A percentile compares a stretch with the other conserved stretches of the same genome.
These are phyloP conservation scores for Domatiomyces catenatus DNA, from an alignment of 2,329 filamentous ascomycete species.

Conservation along the genomic window DNA sequence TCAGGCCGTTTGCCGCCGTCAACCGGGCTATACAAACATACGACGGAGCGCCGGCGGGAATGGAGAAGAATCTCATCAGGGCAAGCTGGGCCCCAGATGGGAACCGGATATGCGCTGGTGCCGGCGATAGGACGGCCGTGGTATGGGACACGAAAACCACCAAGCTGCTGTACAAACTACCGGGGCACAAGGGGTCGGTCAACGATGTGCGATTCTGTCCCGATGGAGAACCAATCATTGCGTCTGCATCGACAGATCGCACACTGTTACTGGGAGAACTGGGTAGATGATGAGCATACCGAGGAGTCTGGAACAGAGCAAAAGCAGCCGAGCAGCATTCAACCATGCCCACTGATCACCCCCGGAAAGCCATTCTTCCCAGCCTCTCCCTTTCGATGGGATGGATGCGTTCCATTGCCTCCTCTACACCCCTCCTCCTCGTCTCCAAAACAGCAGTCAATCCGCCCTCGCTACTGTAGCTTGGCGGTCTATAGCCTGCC, in stretches of 20 bases:
- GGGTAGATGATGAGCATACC: conserved; percentile 39
- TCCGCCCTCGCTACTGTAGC: conserved; percentile 61
- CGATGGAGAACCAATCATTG: conserved; percentile 65
- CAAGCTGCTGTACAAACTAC: conserved; percentile 85
- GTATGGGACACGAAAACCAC: conserved; percentile 83
- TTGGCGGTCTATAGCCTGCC: conserved; percentile 47
- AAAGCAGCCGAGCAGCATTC: neutral
- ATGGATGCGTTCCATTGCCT: conserved; percentile 33
- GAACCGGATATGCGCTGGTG: conserved; percentile 74
- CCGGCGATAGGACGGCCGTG: conserved; percentile 77
- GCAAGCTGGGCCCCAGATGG: conserved; percentile 82
- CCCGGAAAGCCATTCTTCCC: conserved; percentile 4
- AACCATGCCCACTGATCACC: neutral
- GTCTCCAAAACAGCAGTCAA: conserved; percentile 57
- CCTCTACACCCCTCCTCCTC: conserved; percentile 40
- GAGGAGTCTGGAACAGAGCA: neutral
- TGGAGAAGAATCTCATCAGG: conserved; percentile 82
- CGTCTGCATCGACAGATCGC: conserved; percentile 80
- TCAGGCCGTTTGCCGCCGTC: conserved; percentile 80
- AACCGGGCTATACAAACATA: conserved; percentile 76
- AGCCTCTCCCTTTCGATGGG: conserved; percentile 30
- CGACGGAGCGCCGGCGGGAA: conserved; percentile 72
- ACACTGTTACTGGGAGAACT: conserved; percentile 73
- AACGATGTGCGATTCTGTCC: conserved; percentile 90
- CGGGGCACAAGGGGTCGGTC: conserved; percentile 86